Evolutionary conservation across 2,329 filamentous ascomycete species (phyloP), one percentile per base, ranked within the genome.

Genomic region (Xylariaceae sp.): DNA sequence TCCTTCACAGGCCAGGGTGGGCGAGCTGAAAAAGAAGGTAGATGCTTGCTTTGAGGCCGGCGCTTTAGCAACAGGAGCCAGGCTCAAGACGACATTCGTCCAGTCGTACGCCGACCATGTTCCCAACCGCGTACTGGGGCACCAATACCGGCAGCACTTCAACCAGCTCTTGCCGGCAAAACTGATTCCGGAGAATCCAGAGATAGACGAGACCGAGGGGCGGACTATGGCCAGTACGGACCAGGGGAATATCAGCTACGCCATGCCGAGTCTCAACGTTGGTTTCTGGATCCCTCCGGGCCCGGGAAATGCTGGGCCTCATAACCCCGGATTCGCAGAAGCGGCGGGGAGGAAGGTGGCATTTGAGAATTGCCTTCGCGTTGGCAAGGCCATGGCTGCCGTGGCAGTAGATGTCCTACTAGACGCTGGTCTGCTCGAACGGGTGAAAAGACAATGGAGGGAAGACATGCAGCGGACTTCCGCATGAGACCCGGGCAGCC

Each of bases 171-270:
- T 59, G 43, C 73, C 58, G 61, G 69, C 55, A 37, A 68, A 61
- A 40, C 63, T 18, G 49, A 74, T 72, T 57, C 65, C 70, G 0
- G 56, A 57, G 1, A 68, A 73, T 29, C 69, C 70, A 10, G 72
- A 75, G 2, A 46, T 74, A 6, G 76, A 78, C 52, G 67, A 72
- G 49, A 65, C 72, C 9, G 61, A 66, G 3, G 74, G 75, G 0
- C 63, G 68, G 21, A 76, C 74, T n/a, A 74, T 71, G 61, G 80
- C 80, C 4, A 81, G 78, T 58, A 83, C 80, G 0, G 81, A 85
- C 62, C 80, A 83, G 67, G 82, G 81, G 0, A 75, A 85, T 56
- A 67, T 84, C 50, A 81, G 77, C 58, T 77, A 84, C 61, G 77
- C 72, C 1, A 74, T 83, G 71, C 82, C 81, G 37, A 80, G 76